These are phyloP conservation scores for Inosperma sp. DNA, from an alignment of 768 basidiomycete genomes.

Conservation along the genomic window DNA sequence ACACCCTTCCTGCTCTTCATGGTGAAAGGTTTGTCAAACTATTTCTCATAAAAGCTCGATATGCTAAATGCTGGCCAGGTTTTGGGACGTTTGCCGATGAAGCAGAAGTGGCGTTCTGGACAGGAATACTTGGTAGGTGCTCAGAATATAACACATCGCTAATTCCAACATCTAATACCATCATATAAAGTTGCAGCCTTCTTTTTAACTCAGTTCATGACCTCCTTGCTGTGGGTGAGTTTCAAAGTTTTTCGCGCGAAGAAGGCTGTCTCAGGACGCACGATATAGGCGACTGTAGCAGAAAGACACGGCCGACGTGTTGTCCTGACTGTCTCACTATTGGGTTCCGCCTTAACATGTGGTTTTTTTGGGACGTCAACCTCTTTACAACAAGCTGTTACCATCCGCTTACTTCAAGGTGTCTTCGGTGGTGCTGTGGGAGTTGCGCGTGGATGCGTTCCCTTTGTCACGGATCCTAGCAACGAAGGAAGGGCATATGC, in stretches of 20 bases:
- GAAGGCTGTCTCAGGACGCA: slow-evolving; percentile 11
- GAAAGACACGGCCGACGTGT: slow-evolving; percentile 83
- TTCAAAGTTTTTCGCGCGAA: slow-evolving; percentile 1
- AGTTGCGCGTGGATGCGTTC: slow-evolving; percentile 84
- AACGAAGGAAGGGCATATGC: slow-evolving; percentile 96
- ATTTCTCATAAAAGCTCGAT: neutral
- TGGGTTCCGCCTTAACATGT: slow-evolving; percentile 81
- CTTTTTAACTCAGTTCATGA: slow-evolving; percentile 94
- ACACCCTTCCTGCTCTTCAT: slow-evolving; percentile 92
- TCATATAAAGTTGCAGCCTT: slow-evolving; percentile 61
- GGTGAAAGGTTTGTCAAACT: slow-evolving; percentile 64
- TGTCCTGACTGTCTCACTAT: slow-evolving; percentile 78
- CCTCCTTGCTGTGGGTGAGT: slow-evolving; percentile 85
- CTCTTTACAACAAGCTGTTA: slow-evolving; percentile 74
- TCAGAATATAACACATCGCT: slow-evolving; percentile 1
- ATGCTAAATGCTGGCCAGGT: slow-evolving; percentile 34
- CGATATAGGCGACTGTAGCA: slow-evolving; percentile 80
- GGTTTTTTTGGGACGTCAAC: slow-evolving; percentile 74
- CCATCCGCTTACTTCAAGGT: slow-evolving; percentile 83
- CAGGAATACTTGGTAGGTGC: slow-evolving; percentile 72
- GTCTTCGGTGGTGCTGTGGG: slow-evolving; percentile 93
- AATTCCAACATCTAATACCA: slow-evolving; percentile 15
- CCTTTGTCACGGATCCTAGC: slow-evolving; percentile 81
- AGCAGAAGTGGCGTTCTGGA: slow-evolving; percentile 84
- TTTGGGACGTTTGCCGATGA: slow-evolving; percentile 72